Conservation (phyloP, 1,284 basidiomycete genomes). For the Leccinum variabile region DNA sequence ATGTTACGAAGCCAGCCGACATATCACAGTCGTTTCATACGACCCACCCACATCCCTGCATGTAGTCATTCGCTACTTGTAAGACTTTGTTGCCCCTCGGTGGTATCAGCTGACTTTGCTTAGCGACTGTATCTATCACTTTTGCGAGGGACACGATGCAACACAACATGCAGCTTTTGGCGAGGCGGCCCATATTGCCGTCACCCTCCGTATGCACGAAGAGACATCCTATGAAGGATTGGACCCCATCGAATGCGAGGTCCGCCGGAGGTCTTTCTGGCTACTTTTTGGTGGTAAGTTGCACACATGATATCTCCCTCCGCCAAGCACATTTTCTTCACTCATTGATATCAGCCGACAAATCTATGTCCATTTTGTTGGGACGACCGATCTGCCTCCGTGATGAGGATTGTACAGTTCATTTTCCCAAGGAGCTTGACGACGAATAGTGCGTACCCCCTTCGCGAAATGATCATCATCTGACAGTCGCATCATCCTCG, state of each 20-base stretch:
- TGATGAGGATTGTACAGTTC: slow-evolving; percentile 84
- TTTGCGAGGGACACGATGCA: slow-evolving; percentile 83
- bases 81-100: slow-evolving; percentile 35
- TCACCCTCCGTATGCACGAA: slow-evolving; percentile 81
- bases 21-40: slow-evolving; percentile 75
- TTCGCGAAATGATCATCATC: slow-evolving; percentile 35
- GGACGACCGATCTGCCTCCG: slow-evolving; percentile 79
- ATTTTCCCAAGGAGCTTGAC: slow-evolving; percentile 82
- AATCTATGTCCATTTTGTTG: slow-evolving; percentile 83
- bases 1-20: slow-evolving; percentile 77
- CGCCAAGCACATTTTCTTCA: neutral
- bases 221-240: slow-evolving; percentile 77
- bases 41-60: slow-evolving; percentile 81
- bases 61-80: slow-evolving; percentile 83
- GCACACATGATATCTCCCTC: slow-evolving; percentile 25
- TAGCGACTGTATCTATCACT: slow-evolving; percentile 81
- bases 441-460: slow-evolving; percentile 73
- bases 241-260: slow-evolving; percentile 83
- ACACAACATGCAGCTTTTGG: slow-evolving; percentile 85
- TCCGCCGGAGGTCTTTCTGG: slow-evolving; percentile 82
- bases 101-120: slow-evolving; percentile 14
- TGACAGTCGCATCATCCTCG: slow-evolving; percentile 21
- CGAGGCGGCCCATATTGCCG: slow-evolving; percentile 77
- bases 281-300: slow-evolving; percentile 73
- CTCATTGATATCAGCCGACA: slow-evolving; percentile 58